Evolutionary conservation across 2,329 filamentous ascomycete species (phyloP).

Genomic region (Beauveria asiatica): DNA sequence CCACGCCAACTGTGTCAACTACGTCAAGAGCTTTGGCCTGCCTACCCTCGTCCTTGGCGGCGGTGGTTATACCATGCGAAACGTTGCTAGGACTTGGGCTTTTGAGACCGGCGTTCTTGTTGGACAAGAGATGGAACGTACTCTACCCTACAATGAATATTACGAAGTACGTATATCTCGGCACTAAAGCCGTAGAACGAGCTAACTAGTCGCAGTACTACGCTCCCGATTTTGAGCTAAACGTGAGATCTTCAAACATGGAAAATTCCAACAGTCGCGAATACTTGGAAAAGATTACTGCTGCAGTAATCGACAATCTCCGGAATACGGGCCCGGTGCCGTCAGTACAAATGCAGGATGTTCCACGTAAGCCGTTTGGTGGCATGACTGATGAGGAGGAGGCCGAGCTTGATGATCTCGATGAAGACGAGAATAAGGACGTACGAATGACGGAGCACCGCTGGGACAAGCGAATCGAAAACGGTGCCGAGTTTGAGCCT

Average conservation of each 20-base stretch:
- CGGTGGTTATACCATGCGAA: slow-evolving; percentile 93
- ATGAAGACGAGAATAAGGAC: slow-evolving; percentile 83
- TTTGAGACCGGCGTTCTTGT: slow-evolving; percentile 91
- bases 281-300: slow-evolving; percentile 74
- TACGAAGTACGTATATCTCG: slow-evolving; percentile 54
- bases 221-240: slow-evolving; percentile 80
- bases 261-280: slow-evolving; percentile 83
- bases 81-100: slow-evolving; percentile 94
- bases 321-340: slow-evolving; percentile 78
- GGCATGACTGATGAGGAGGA: slow-evolving; percentile 60
- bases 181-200: slow-evolving; percentile 28
- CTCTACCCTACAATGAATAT: slow-evolving; percentile 94
- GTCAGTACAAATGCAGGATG: slow-evolving; percentile 83
- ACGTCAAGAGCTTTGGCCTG: slow-evolving; percentile 75
- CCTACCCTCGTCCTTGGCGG: slow-evolving; percentile 91
- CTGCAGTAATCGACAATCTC: slow-evolving; percentile 76
- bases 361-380: slow-evolving; percentile 52
- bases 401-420: slow-evolving; percentile 57
- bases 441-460: slow-evolving; percentile 70
- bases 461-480: slow-evolving; percentile 69
- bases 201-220: slow-evolving; percentile 60
- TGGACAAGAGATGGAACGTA: slow-evolving; percentile 68
- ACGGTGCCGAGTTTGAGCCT: slow-evolving; percentile 75
- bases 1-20: slow-evolving; percentile 89
- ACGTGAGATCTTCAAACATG: slow-evolving; percentile 80